Base-by-base conservation (phyloP, 805 yeast genomes). In the Candida takata region DNA sequence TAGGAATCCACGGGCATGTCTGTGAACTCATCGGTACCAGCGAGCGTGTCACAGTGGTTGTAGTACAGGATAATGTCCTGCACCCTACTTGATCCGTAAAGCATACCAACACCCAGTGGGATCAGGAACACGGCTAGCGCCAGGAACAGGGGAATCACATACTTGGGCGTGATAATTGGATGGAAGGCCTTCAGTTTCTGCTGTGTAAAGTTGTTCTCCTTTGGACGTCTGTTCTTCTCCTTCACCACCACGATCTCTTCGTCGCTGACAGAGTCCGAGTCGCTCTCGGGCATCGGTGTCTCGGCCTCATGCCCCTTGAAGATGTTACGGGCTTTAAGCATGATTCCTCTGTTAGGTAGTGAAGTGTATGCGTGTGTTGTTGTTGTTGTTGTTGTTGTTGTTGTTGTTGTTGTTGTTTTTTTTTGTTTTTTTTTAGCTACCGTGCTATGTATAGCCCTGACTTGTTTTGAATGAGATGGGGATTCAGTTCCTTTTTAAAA, bases 161-260 rank as follows among this genome's bases (percentile, higher is more conserved):
- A 77, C 50, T 76, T 79, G 6, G 97, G 96, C 2, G 96, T 87
- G 47, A 88, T 71, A 41, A 92, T 84, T 1, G 97, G 97, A 37
- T 74, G 77, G 55, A 72, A 61, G 15, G 79, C 67, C 35, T 68
- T 70, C 29, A 75, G 53, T 40, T 74, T 57, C 47, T 75, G 82
- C 51, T 83, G 94, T 39, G 88, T 70, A 54, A 83, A 83, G 13
- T 79, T 80, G 25, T 84, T 82, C 58, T 73, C 80, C 32, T 74
- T 76, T 11, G 92, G 92, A 54, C 77, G 73, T 55, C 78, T 72
- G 27, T 69, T 66, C 54, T 72, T 75, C 31, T 61, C 65, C 41
- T 65, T 66, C 25, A 56, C 60, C 8, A 57, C 51, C 13, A 45
- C 45, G 27, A 48, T 61, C 28, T 50, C 52, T 42, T 55, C 71